Base-by-base conservation (phyloP, 2,329 filamentous ascomycete genomes). In the Penicillium sp. region DNA sequence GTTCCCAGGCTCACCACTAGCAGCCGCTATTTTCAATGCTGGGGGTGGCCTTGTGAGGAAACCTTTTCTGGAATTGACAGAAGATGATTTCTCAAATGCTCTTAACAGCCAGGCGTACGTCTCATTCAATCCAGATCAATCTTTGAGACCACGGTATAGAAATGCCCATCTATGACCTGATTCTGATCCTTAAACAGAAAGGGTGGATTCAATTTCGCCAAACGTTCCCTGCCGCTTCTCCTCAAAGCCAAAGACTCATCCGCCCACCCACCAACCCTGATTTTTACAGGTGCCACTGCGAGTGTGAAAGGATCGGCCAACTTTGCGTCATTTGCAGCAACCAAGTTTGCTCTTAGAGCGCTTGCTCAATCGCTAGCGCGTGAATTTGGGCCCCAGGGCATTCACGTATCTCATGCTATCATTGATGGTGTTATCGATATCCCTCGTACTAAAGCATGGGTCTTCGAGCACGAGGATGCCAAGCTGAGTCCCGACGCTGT, bases 361-460 rank as follows among this genome's bases (percentile, higher is more conserved):
- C 75, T 96, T 50, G 82, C 84, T 0, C 90, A 93, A 73, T 89
- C 85, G 33, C 79, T 96, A 26, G 90, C 91, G 0, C 84, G 89
- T 55, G 92, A 96, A 72, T 96, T 95, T 73, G 90, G 89, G 0
- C 91, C 92, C 0, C 81, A 90, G 72, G 92, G 92, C 2, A 84
- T 96, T 1, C 92, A 96, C 72, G 88, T 96, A 1, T 85, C 88
- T 0, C 90, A 96, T 75, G 86, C 88, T 5, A 86, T 96, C 58
- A 87, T 96, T 53, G 92, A 96, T 69, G 92, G 91, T 0, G 83
- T 90, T 1, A 96, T 96, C 72, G 89, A 96, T 72, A 92, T 90
- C 53, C 89, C 90, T 0, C 79, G 84, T 60, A 89, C 86, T 1
- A 88, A 86, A 71, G 82, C 81, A 37, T 87, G 76, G 75, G 70